These are phyloP conservation scores for Neoboletus subvelutipes DNA, from an alignment of 768 basidiomycete genomes.

Conservation along the genomic window DNA sequence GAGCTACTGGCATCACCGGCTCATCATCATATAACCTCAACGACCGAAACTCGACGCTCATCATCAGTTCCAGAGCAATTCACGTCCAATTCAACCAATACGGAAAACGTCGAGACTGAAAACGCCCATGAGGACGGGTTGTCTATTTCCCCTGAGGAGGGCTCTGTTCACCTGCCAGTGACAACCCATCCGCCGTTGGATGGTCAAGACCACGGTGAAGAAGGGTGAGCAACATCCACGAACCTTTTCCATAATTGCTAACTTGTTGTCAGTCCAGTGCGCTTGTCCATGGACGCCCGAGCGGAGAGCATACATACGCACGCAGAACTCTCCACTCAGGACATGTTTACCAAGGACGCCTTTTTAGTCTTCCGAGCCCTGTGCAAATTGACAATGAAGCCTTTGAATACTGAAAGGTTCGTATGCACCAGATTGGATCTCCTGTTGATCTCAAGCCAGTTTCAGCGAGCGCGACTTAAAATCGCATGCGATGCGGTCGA, in stretches of 20 bases:
- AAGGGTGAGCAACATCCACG: slow-evolving; percentile 20
- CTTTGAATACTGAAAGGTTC: slow-evolving; percentile 89
- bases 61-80: slow-evolving; percentile 5
- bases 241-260: neutral
- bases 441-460: slow-evolving; percentile 14
- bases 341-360: slow-evolving; percentile 94
- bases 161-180: neutral
- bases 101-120: neutral
- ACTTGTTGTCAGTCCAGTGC: slow-evolving; percentile 26
- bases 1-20: slow-evolving; percentile 19
- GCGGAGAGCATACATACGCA: slow-evolving; percentile 21
- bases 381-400: slow-evolving; percentile 98
- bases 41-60: slow-evolving; percentile 12
- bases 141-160: slow-evolving; percentile 3
- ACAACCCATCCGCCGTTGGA: neutral
- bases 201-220: slow-evolving; percentile 10
- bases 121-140: neutral
- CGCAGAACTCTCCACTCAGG: slow-evolving; percentile 67
- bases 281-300: slow-evolving; percentile 16
- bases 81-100: neutral
- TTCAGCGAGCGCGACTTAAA: slow-evolving; percentile 90
- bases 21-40: slow-evolving; percentile 4
- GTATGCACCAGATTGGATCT: slow-evolving; percentile 17
- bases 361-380: slow-evolving; percentile 96
- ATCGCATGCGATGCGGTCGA: slow-evolving; percentile 97